Evolutionary conservation across 352 stramenopile species (phyloP), one percentile per base, ranked within the genome.

Genomic region (Globisporangium spinosum): DNA sequence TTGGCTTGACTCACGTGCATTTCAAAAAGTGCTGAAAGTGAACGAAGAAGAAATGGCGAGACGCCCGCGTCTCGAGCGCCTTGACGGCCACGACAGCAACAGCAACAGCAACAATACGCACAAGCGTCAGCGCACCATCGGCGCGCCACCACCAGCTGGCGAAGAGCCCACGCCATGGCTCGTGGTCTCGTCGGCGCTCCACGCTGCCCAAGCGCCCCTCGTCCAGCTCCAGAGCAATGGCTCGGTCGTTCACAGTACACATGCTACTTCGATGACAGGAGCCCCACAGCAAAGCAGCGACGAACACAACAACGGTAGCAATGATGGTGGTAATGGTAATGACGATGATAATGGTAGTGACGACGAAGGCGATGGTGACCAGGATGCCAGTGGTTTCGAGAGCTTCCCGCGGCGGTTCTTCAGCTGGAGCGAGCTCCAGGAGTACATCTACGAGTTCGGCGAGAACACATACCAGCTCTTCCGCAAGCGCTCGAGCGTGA

Each of bases 401-500:
- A 63, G 58, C 58, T 63, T 63, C 5, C 58, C 58, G n/a, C n/a
- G 22, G 38, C 40, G 34, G 22, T 63, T 63, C 58, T 13, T 12
- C 35, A 63, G 58, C 35, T 63, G 58, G 58, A 15, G 23, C 15
- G 58, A 63, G 58, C 58, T 63, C 34, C 35, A 63, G 17, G 58
- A 32, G 35, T 63, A 63, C 35, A 17, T 63, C 22, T 35, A 53
- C 34, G 58, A 63, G 58, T 63, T 63, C 23, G 58, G 58, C 58
- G 58, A 53, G 58, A 63, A 10, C 34, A 63, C 58, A 23, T 63
- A 54, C 58, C 60, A 66, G 60, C 60, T 66, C 43, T 66, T 59
- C 60, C 43, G 40, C 43, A 58, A 59, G 22, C 82, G 83, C 34
- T 89, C 83, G 20, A 91, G 81, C 4, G 89, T 85, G 25, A 88